Percentiles rank a stretch among this genome's conserved stretches.
Evolutionary conservation across 73 alveolate genomes (phyloP).

Genomic region (Paramecium octaurelia): DNA sequence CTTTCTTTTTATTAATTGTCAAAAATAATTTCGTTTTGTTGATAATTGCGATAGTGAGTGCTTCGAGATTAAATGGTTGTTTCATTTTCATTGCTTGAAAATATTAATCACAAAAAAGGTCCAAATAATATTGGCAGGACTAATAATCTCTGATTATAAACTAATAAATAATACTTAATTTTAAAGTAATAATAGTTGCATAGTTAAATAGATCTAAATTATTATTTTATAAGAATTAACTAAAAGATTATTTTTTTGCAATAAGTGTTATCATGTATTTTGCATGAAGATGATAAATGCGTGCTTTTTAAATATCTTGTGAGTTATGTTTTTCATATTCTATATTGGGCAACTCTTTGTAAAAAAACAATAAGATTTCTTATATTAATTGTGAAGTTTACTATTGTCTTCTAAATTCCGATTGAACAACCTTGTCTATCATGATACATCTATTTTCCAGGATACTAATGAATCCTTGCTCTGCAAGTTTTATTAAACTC

Average conservation of each 20-base stretch:
- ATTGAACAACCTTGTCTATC: neutral
- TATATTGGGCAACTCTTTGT: neutral
- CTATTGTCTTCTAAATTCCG: neutral
- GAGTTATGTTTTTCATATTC: neutral
- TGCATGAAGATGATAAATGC: neutral
- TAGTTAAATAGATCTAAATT: neutral
- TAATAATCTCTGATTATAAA: neutral
- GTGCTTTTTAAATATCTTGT: too few species aligned
- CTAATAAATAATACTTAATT: neutral
- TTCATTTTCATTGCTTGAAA: neutral
- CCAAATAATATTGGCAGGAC: neutral
- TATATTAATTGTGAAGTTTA: neutral
- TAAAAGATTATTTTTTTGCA: neutral
- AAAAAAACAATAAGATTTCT: neutral
- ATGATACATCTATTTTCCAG: neutral
- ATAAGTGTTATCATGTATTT: neutral
- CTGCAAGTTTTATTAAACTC: neutral
- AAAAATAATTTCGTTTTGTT: neutral
- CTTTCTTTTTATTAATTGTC: neutral
- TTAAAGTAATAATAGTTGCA: neutral
- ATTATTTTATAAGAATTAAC: neutral
- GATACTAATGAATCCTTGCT: neutral
- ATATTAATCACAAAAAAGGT: neutral
- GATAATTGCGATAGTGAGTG: neutral
- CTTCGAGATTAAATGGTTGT: neutral